Evolutionary conservation across 75 land plant species (phyloP), one percentile per base, ranked within the genome.

Genomic region (Pseudotsuga menziesii): DNA sequence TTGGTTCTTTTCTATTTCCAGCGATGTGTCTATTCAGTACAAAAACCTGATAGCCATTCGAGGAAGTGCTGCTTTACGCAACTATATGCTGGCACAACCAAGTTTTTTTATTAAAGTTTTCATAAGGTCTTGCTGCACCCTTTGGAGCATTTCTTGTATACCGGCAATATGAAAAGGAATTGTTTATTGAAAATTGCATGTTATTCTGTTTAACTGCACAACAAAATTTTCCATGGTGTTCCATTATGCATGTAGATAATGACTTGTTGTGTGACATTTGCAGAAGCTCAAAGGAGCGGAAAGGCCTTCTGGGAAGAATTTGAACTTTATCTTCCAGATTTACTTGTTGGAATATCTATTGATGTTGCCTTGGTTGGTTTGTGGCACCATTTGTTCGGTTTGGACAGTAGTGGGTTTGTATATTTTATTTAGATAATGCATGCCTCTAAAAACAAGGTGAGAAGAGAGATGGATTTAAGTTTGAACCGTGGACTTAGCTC

Each of bases 191-290:
- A 29, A 29, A 29, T 1, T 29, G 32, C 32, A 29, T 29, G 32
- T 1, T 29, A 29, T 29, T 29, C 32, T 1, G 0, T 29, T 29
- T 29, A 29, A 29, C 32, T 29, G 1, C 32, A 29, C 32, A 29
- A 29, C 32, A 29, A 0, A 29, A 29, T 29, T 29, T 29, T 29
- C 32, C 44, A 29, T 16, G 75, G n/a, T 73, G n/a, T 15, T 12
- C 55, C 29, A 16, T 55, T 52, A n/a, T 25, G 74, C 58, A 60
- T 70, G 80, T 87, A 94, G 97, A 86, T 95, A 71, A 77, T 91
- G 48, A 96, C 98, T 74, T 92, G 92, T 55, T 96, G 99, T 85
- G 99, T 96, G 52, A 96, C 96, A 73, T 86, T 96, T 89, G 99
- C 96, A 36, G 99, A 96, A 86, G 93, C 93, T 73, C 88, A 96